Percentiles rank a stretch among this genome's conserved stretches.
Evolutionary conservation across 2,329 filamentous ascomycete species (phyloP).

Genomic region (Xylaria sp.): DNA sequence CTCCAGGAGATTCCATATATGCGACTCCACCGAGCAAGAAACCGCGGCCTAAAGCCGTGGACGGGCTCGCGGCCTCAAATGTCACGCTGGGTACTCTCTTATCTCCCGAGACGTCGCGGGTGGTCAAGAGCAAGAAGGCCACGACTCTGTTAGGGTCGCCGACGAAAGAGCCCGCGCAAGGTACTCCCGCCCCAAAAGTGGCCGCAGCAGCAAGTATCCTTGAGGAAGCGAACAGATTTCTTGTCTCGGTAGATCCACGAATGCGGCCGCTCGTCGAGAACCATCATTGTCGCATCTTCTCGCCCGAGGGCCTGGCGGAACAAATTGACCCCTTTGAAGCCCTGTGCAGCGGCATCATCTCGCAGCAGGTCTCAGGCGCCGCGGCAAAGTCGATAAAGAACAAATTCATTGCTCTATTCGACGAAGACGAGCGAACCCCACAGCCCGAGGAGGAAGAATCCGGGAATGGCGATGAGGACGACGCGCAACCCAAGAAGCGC

Average conservation of each 20-base stretch:
- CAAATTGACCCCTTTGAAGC: slow-evolving; percentile 88
- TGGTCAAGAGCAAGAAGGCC: slow-evolving; percentile 65
- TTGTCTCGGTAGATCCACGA: slow-evolving; percentile 77
- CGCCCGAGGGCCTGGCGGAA: slow-evolving; percentile 82
- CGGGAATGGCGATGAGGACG: slow-evolving; percentile 18
- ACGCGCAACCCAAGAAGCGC: slow-evolving; percentile 20
- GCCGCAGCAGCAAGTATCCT: slow-evolving; percentile 79
- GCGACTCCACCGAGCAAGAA: slow-evolving; percentile 53
- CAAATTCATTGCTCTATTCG: slow-evolving; percentile 83
- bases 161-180: slow-evolving; percentile 55
- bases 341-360: slow-evolving; percentile 88
- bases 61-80: slow-evolving; percentile 71
- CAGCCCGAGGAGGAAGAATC: background rate
- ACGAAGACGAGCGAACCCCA: slow-evolving; percentile 43
- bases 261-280: slow-evolving; percentile 78
- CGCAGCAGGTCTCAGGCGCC: slow-evolving; percentile 94
- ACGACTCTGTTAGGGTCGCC: slow-evolving; percentile 54
- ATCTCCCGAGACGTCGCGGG: slow-evolving; percentile 75
- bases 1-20: slow-evolving; percentile 24
- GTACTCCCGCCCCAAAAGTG: slow-evolving; percentile 45
- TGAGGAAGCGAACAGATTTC: slow-evolving; percentile 77
- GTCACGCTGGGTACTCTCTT: slow-evolving; percentile 76
- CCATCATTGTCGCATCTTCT: slow-evolving; percentile 83
- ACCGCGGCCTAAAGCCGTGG: slow-evolving; percentile 55
- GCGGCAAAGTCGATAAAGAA: slow-evolving; percentile 89